Conservation (phyloP, 345 rosid species). For the Punica granatum region DNA sequence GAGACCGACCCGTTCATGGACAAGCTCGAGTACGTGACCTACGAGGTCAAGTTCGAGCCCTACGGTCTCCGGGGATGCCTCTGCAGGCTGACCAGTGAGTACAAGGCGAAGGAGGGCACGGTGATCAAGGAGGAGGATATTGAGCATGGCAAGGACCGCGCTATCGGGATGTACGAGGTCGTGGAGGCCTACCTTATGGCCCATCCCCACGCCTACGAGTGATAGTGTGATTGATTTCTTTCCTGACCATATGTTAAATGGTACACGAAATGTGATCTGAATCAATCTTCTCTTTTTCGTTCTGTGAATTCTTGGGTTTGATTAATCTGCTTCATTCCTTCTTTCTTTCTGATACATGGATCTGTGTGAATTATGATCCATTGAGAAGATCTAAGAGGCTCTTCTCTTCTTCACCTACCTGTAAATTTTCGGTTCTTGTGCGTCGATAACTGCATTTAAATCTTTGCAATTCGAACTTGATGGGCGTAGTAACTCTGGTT, state of each 20-base stretch:
- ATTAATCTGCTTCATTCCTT: too few relatives aligned
- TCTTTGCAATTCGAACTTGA: too few relatives aligned
- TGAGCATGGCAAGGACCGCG: constrained; percentile 27
- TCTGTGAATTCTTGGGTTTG: too few relatives aligned
- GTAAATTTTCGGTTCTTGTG: too few relatives aligned
- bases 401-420: too few relatives aligned
- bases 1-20: constrained; percentile 23
- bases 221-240: not conserved
- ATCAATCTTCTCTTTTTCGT: too few relatives aligned
- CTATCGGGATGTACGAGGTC: constrained; percentile 38
- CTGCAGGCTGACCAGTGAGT: constrained; percentile 29
- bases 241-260: not conserved
- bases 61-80: constrained; percentile 27
- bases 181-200: constrained; percentile 39
- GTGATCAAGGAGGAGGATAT: constrained; percentile 28
- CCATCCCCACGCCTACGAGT: constrained; percentile 30
- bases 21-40: constrained; percentile 19
- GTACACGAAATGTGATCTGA: too few relatives aligned
- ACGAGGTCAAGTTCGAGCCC: constrained; percentile 29
- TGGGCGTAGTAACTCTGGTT: too few relatives aligned
- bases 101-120: constrained; percentile 21
- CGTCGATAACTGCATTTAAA: too few relatives aligned
- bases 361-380: too few relatives aligned
- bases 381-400: too few relatives aligned
- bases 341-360: too few relatives aligned